Percentiles rank a stretch among this genome's conserved stretches.
Evolutionary conservation across 2,329 filamentous ascomycete species (phyloP).

Genomic region (Microcera coccophila): DNA sequence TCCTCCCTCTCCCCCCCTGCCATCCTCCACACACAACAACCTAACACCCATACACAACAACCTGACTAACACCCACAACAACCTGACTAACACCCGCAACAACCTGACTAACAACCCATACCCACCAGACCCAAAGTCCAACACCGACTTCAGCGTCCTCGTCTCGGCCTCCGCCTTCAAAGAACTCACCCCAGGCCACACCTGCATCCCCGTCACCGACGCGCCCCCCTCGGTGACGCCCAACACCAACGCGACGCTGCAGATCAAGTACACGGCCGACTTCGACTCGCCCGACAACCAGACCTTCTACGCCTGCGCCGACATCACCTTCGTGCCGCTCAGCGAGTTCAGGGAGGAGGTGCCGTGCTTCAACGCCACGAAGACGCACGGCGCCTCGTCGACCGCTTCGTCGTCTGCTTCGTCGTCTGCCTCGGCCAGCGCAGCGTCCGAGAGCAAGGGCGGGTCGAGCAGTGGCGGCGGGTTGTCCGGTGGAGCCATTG

Average conservation of each 20-base stretch:
- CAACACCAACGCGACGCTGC: conserved; percentile 46
- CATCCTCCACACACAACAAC: too few species aligned
- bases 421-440: conserved; percentile 6
- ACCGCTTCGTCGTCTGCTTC: conserved; percentile 5
- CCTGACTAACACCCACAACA: background rate
- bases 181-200: conserved; percentile 43
- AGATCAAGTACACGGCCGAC: conserved; percentile 45
- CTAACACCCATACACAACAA: too few species aligned
- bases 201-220: conserved; percentile 40
- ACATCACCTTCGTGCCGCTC: conserved; percentile 42
- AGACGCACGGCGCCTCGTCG: conserved; percentile 19
- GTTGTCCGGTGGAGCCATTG: conserved; percentile 66
- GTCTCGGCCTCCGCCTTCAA: conserved; percentile 34
- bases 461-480: conserved; percentile 24
- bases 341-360: conserved; percentile 32
- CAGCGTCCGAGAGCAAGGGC: conserved; percentile 12
- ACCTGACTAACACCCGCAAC: background rate
- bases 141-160: conserved; percentile 39
- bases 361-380: conserved; percentile 45
- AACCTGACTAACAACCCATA: background rate
- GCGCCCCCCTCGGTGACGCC: conserved; percentile 32
- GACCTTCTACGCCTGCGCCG: conserved; percentile 48
- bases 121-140: conserved; percentile 37
- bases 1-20: too few species aligned
- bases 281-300: conserved; percentile 41